Conservation (phyloP, 768 basidiomycete genomes). For the Suillus brevipes region DNA sequence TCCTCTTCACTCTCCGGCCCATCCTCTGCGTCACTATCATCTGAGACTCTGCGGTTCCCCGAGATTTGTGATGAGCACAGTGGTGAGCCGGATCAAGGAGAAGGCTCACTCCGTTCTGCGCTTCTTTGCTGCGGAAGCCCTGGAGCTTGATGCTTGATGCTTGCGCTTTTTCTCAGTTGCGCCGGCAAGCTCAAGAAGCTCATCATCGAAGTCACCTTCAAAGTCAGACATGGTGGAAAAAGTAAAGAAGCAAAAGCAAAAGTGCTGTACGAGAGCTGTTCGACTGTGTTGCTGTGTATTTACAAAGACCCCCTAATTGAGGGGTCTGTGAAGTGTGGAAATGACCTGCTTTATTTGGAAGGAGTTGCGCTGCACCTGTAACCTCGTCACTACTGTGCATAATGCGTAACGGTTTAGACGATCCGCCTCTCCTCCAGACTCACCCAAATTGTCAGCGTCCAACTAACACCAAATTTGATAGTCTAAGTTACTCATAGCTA, state of each 20-base stretch:
- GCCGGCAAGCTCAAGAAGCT: slow-evolving; percentile 80
- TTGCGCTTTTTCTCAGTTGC: slow-evolving; percentile 68
- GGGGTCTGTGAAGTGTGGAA: not conserved
- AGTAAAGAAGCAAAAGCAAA: not conserved
- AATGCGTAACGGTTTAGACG: not conserved
- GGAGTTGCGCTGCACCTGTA: not conserved
- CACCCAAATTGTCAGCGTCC: not conserved
- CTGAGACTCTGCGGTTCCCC: slow-evolving; percentile 36
- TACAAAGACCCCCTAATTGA: not conserved
- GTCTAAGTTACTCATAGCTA: not conserved
- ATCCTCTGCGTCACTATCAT: slow-evolving; percentile 51
- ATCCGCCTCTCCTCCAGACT: not conserved
- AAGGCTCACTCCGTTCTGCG: slow-evolving; percentile 68
- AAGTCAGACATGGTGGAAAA: slow-evolving; percentile 46
- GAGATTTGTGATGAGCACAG: slow-evolving; percentile 11
- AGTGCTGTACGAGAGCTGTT: not conserved
- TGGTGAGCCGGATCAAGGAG: slow-evolving; percentile 5
- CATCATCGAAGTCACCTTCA: slow-evolving; percentile 58
- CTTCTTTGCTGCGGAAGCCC: slow-evolving; percentile 55
- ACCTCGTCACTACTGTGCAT: not conserved
- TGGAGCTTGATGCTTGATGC: slow-evolving; percentile 47
- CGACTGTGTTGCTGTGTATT: slow-evolving; percentile 3
- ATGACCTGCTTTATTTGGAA: not conserved
- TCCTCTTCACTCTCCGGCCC: slow-evolving; percentile 66
- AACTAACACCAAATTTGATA: not conserved